Base-by-base conservation (phyloP, 257 asterid genomes). In the Capsicum rhomboideum region DNA sequence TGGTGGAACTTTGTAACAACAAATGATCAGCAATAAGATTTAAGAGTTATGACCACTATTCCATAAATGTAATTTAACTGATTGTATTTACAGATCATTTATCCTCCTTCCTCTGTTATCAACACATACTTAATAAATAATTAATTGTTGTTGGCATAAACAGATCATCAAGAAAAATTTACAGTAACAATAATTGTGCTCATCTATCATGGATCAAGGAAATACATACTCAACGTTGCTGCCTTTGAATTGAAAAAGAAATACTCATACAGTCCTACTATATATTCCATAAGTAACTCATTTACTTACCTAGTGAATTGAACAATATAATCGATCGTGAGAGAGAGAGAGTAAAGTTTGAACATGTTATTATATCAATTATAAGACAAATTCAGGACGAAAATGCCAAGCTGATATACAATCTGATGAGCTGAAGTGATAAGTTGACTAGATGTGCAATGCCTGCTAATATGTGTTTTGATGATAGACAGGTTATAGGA, bases 1-100 rank as follows among this genome's bases (percentile, higher is more conserved):
- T 90, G 34, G 85, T 83, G 23, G 81, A 68, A 72, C 84, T 88
- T 56, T 85, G 89, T 28, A n/a, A 7, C 4, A 55, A 68, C 66
- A 23, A 63, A 14, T 55, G 63, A 63, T 50, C 18, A 13, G 6
- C 20, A 13, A 52, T 14, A 14, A 4, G 56, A 52, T 52, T 4
- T 55, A 31, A n/a, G 7, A 37, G 42, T 37, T 37, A 37, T 37
- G 42, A 46, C 52, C 2, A 46, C 10, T 1, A 46, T 11, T 53
- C n/a, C n/a, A 53, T 53, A 53, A 29, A 80, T 59, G 14, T 23
- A 26, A 21, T 9, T 10, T 58, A 20, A 8, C 13, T 52, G 11
- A 66, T 59, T 86, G 16, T 58, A 58, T n/a, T 58, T 21, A 59
- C 2, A 9, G 31, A 21, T 59, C 66, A 61, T 61, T 59, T 10